Evolutionary conservation across 1,284 basidiomycete species (phyloP), one percentile per base, ranked within the genome.

Genomic region (Vanrija humicola): DNA sequence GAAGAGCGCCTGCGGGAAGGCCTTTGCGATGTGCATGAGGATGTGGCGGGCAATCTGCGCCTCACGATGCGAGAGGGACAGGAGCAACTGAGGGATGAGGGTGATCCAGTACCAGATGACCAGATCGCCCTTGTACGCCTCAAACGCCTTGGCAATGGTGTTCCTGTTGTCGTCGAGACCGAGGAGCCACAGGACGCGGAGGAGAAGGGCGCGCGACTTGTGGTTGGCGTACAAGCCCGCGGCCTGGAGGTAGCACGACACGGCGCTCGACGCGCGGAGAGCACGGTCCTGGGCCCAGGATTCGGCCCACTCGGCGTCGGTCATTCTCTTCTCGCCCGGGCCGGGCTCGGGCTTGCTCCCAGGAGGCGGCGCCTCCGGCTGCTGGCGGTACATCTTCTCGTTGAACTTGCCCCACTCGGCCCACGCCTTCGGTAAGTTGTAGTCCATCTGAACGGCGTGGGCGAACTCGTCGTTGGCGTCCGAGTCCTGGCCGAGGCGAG

Each of bases 91-190:
- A 15, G 96, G 96, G 48, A 98, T 94, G 54, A 98, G 82, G 1
- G 94, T 90, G 66, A 98, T 96, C 96, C 96, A 99, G 77, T 93
- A 97, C 96, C 96, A 99, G 64, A 90, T 89, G 12, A 93, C 93
- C 7, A 90, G 85, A 67, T 98, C 96, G 57, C 96, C 96, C 74
- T 94, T 95, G 79, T 96, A 98, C 40, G 86, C 88, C 68, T 98
- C 95, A 69, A 98, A 98, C 1, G 92, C 90, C 58, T 87, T 86
- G 23, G 90, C 87, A 54, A 98, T 88, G 18, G 72, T 74, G 48
- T 79, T 79, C 26, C 81, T 80, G 23, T 77, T 80, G 66, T 99
- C 95, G 73, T 99, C 96, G 38, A 97, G 81, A 66, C 90, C 92
- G 45, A 99, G 82, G n/a, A 99, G 79, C 96, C 96, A 99, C 15